Evolutionary conservation across 1,139 yeast genomes (phyloP).

Genomic region (Arxiozyma heterogenica): DNA sequence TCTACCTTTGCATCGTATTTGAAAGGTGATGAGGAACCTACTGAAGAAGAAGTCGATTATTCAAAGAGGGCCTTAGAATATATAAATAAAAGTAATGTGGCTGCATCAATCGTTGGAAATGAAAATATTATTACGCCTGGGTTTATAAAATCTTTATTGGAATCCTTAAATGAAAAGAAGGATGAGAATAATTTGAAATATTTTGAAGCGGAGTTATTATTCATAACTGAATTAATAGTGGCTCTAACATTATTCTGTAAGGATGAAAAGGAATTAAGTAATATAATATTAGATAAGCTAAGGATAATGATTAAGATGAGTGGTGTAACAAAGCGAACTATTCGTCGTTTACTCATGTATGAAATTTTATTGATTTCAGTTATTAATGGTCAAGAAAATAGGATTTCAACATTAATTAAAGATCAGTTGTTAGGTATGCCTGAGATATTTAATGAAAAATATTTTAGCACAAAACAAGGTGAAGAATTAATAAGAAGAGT

Average conservation of each 20-base stretch:
- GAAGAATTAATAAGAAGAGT: slow-evolving; percentile 46
- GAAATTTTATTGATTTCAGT: slow-evolving; percentile 27
- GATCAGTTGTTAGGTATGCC: slow-evolving; percentile 22
- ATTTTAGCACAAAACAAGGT: slow-evolving; percentile 34
- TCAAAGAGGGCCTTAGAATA: slow-evolving; percentile 80
- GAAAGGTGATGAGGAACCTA: slow-evolving; percentile 91
- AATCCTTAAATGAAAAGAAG: slow-evolving; percentile 23
- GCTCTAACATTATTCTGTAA: slow-evolving; percentile 42
- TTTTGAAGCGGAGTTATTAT: slow-evolving; percentile 48
- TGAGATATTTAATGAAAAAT: slow-evolving; percentile 28
- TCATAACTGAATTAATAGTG: slow-evolving; percentile 46
- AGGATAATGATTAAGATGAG: slow-evolving; percentile 13
- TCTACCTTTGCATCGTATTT: slow-evolving; percentile 87
- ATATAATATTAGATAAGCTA: slow-evolving; percentile 17
- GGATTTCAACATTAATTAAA: slow-evolving; percentile 12
- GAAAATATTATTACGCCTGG: slow-evolving; percentile 17
- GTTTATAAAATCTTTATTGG: slow-evolving; percentile 31
- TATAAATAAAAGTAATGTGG: slow-evolving; percentile 48
- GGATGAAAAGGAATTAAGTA: slow-evolving; percentile 32
- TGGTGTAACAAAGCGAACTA: slow-evolving; percentile 18
- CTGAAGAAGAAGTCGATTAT: slow-evolving; percentile 83
- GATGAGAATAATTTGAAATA: slow-evolving; percentile 34
- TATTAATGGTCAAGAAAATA: slow-evolving; percentile 16
- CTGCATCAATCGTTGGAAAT: slow-evolving; percentile 28
- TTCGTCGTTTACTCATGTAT: slow-evolving; percentile 25